Evolutionary conservation across 2,329 filamentous ascomycete species (phyloP), one percentile per base, ranked within the genome.

Genomic region (Dactylonectria macrodidyma): DNA sequence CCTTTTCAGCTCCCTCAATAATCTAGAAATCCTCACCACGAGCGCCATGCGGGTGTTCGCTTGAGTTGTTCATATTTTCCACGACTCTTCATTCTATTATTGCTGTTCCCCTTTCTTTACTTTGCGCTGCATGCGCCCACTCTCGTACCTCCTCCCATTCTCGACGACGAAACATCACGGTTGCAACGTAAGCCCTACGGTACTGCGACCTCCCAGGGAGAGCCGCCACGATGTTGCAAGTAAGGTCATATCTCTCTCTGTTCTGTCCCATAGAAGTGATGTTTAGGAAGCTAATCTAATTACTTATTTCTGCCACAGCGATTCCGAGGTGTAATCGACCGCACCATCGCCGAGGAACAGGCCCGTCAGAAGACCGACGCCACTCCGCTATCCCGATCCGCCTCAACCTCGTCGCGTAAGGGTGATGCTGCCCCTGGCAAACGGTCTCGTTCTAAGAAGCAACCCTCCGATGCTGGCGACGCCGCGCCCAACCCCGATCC

Each of bases 271-370:
- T 1, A 9, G 33, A 14, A 36, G 19, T 11, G 19, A 22, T n/a
- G 10, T 14, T 22, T 11, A 8, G 22, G 16, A 14, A 54, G 34
- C 59, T 66, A 55, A 66, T 30, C 11, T 22, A 22, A 26, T 24
- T 54, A 33, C n/a, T 62, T 22, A 41, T 36, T 26, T 22, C 36
- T 2, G 26, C 16, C 48, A 48, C 36, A 96, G 93, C 90, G 93
- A 85, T 86, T 97, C 75, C 93, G 94, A 84, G 93, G 92, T 76
- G 93, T 92, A 67, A 94, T 97, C 80, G 93, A 97, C 80, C 91
- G 91, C 76, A 92, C 92, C 76, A 96, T 98, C 77, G 93, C 94
- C 76, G 94, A 97, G 83, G 95, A 98, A 83, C 94, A 97, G 82
- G 93, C 94, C 65, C 92, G 93, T 66, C 92, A 95, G 78, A 89